Evolutionary conservation across 2,329 filamentous ascomycete genomes (phyloP), one percentile per base, ranked within the genome.

Genomic region (Xylariaceae sp.): DNA sequence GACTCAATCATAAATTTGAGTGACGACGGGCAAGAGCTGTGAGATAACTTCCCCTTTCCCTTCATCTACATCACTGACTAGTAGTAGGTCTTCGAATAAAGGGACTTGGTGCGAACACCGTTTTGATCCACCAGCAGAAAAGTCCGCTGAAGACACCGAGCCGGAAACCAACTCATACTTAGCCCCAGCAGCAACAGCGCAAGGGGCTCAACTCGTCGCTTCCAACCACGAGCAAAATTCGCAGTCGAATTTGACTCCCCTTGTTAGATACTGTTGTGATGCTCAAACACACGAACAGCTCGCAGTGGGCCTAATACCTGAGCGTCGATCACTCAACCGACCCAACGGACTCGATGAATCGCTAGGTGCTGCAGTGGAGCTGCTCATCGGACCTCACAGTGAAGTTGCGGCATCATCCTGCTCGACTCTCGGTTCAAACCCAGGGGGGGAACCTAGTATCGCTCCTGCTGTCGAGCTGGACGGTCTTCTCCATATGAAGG

Each of bases 231-330:
- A 34, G 16, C 16, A 19, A 36, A n/a, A 19, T 28, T 31, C 41
- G 14, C 49, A 24, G 28, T 34, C 26, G 16, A 23, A 24, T 2
- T n/a, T 54, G 21, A 61, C 41, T 3, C 65, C 67, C 3, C 44
- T 69, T 4, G 56, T 57, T 16, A 61, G 64, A 53, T 69, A 67
- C 36, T 52, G 49, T 7, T 54, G 6, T 4, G 54, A 69, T 44
- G 12, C 37, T 5, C 56, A 68, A 48, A 17, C 53, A 12, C 51
- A 69, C 21, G 67, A 69, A 43, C 58, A 62, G 39, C 53, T 64
- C 4, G 60, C 59, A n/a, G 14, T 67, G 3, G 64, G 64, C 36
- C 41, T 37, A 33, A 26, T 34, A 41, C 44, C 36, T 6, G 8
- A 36, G 6, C 24, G 11, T 9, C 36, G 12, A 28, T 53, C 31